A percentile compares a stretch with the other conserved stretches of the same genome.
phyloP scores from a whole-genome alignment of 805 yeast genomes.

The Dipodascus albidus region DNA sequence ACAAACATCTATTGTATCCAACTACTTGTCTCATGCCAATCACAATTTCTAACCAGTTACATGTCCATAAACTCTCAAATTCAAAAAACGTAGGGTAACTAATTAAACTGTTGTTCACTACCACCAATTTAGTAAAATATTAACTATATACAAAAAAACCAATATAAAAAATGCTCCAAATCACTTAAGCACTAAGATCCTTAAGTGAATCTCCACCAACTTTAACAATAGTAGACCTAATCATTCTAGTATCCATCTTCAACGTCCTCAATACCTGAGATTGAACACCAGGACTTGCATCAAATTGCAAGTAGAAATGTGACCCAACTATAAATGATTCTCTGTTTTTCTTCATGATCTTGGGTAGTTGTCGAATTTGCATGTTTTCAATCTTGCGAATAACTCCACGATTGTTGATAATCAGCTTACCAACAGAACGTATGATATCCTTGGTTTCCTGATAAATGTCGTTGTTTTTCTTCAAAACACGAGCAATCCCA shows the following conservation, averaged over 20 bases:
- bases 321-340: constrained; percentile 86
- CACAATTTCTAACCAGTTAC: too few species aligned
- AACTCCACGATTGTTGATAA: constrained; percentile 88
- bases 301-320: constrained; percentile 78
- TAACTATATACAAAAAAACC: too few species aligned
- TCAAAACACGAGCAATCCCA: constrained; percentile 75
- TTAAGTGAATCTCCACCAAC: constrained; percentile 18
- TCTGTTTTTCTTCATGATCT: constrained; percentile 71
- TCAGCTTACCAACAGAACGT: constrained; percentile 67
- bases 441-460: constrained; percentile 56
- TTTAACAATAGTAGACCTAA: constrained; percentile 63
- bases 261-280: constrained; percentile 71
- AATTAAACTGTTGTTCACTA: too few species aligned
- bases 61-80: too few species aligned
- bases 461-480: constrained; percentile 33
- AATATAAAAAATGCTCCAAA: too few species aligned
- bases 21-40: too few species aligned
- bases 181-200: not conserved
- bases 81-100: too few species aligned
- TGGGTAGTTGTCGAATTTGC: constrained; percentile 72
- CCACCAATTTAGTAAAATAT: too few species aligned
- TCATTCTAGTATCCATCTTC: constrained; percentile 81
- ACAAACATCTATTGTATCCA: too few species aligned
- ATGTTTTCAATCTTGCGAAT: constrained; percentile 70
- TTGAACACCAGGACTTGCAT: constrained; percentile 77